Evolutionary conservation across 192 early-diverging fungal species (phyloP), one percentile per base, ranked within the genome.

Genomic region (Helicostylum pulchrum): DNA sequence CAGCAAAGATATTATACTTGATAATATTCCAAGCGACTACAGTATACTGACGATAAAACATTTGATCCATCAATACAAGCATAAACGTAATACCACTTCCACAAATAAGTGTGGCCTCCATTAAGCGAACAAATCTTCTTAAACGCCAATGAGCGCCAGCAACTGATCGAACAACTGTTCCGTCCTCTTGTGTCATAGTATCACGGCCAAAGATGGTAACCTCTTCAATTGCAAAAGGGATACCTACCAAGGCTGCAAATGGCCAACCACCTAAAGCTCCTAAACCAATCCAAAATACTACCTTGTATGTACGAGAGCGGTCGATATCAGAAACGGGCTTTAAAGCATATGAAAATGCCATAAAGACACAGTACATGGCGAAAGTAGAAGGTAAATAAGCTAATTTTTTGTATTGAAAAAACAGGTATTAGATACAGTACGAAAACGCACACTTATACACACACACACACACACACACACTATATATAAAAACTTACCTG

Each of bases 331-430:
- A 73, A 2, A 89, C 86, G 8, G 80, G 75, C 7, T 67, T 53
- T 21, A 99, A 80, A 12, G 82, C 83, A 8, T 81, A 73, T 3
- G 91, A 85, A 44, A 86, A 85, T 2, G 92, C 94, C 36, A 96
- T 63, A 62, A 87, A 88, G 7, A 83, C 78, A n/a, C 82, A 71
- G 63, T 85, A 88, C 97, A 98, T 99, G 48, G 93, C 87, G 79
- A 97, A 96, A 21, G 91, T 84, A 10, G 94, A 94, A 0, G 97
- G 97, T 32, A 99, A 76, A 69, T 85, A 86, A 30, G 94, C 94
- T 77, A 63, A 39, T 26, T 26, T 26, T 26, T 20, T 9, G 21
- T 31, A 12, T 9, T n/a, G n/a, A n/a, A 55, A 20, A 19, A 11
- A 43, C 55, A 34, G 15, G 19, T 53, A 20, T 11, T 11, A 7